Base-by-base conservation (phyloP, 305 asterid species). In the Plantago coronopus region DNA sequence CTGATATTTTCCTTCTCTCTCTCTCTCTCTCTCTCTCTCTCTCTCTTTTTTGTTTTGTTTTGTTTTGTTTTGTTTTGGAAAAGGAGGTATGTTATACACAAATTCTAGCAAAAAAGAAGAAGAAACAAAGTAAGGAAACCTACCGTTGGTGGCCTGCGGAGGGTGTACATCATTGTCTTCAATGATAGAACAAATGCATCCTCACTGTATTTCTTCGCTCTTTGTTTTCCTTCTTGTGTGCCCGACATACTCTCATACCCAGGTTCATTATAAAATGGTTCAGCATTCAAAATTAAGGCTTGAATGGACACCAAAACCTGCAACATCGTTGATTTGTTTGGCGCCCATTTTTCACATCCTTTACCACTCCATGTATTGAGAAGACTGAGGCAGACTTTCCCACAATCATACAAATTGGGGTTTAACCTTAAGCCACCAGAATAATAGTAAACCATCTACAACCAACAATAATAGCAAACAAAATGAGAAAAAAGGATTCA, bases 111-210 rank as follows among this genome's bases (percentile, higher is more conserved):
- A 27, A 27, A 4, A 27, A 27, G 2, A 34, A 27, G 45, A 27
- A 21, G n/a, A 5, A 15, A 8, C n/a, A n/a, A n/a, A n/a, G n/a
- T n/a, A 20, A 15, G 7, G 44, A 12, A 23, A 9, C 45, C 0
- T 77, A 79, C 89, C 86, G 69, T 75, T 50, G 88, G 88, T 3
- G 85, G 83, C 78, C 85, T 73, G 54, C 88, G 72, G 55, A 82
- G 72, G 7, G 81, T 73, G 51, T 82, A 82, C 29, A 76, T 74
- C 88, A 82, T 79, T 48, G 88, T 82, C 67, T 79, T 79, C 79
- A 82, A 64, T 8, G 88, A 82, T 12, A 75, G 57, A 69, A 82
- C 29, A 61, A 79, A 73, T 22, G 54, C 81, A 23, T 78, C 31
- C 69, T 82, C 89, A 43, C 69, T 82, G 66, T 82, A 82, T 54